Percentiles rank a stretch among this genome's conserved stretches.
These are phyloP conservation scores for Hsuehochloa calcarea DNA, from an alignment of 176 grass and related monocot species.

Conservation along the genomic window DNA sequence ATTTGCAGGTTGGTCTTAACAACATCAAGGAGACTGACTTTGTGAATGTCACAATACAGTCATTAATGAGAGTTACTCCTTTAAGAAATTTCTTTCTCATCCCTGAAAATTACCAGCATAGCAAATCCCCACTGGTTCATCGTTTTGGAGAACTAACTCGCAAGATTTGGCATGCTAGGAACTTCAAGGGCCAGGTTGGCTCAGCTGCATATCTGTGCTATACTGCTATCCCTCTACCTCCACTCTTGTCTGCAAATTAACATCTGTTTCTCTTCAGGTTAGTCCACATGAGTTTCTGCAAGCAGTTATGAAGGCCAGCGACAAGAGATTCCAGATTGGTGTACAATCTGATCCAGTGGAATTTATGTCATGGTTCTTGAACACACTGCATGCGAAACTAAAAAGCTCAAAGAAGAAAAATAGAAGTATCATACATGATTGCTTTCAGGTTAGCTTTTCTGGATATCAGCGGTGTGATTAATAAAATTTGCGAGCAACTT, in stretches of 20 bases:
- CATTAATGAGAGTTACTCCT: constrained; percentile 93
- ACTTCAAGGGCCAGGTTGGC: constrained; percentile 95
- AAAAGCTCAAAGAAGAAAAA: constrained; percentile 82
- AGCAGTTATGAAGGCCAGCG: constrained; percentile 94
- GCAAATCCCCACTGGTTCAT: constrained; percentile 89
- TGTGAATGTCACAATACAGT: constrained; percentile 97
- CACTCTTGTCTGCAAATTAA: background rate
- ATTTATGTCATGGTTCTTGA: constrained; percentile 96
- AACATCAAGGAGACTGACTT: constrained; percentile 99
- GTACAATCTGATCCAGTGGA: constrained; percentile 97
- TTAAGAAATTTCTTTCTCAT: constrained; percentile 99
- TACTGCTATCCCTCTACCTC: constrained; percentile 4
- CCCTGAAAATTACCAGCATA: constrained; percentile 88
- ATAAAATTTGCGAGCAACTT: constrained; percentile 9
- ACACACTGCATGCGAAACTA: constrained; percentile 78
- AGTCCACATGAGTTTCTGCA: constrained; percentile 98
- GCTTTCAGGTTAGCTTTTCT: constrained; percentile 77
- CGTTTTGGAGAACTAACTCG: constrained; percentile 94
- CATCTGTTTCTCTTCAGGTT: constrained; percentile 57
- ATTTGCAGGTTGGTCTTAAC: constrained; percentile 96
- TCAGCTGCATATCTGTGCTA: constrained; percentile 1
- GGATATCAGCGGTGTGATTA: background rate
- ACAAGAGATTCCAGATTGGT: constrained; percentile 92
- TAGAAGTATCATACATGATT: constrained; percentile 90
- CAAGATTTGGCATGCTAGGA: constrained; percentile 96